phyloP scores from a whole-genome alignment of 768 basidiomycete species.

The Boletus subparvulus region DNA sequence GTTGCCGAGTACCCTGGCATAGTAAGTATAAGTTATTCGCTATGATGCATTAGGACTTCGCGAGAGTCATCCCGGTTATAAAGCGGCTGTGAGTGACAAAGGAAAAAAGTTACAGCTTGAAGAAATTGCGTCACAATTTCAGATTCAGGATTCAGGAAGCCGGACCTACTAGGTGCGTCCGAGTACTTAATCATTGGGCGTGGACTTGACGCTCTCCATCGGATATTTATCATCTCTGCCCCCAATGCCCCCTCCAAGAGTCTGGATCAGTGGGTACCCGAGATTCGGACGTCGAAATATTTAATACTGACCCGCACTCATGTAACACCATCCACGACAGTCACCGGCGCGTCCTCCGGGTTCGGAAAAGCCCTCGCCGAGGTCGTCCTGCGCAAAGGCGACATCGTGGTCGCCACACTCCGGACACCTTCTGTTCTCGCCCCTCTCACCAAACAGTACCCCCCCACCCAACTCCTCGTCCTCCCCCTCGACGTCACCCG shows the following conservation, averaged over 20 bases:
- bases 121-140: too few species aligned
- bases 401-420: conserved; percentile 41
- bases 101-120: too few species aligned
- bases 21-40: too few species aligned
- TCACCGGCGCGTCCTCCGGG: conserved; percentile 37
- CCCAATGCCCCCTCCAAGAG: conserved; percentile 2
- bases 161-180: too few species aligned
- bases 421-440: conserved; percentile 36
- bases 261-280: conserved; percentile 11
- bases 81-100: too few species aligned
- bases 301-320: background rate
- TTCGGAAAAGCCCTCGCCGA: conserved; percentile 37
- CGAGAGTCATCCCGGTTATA: too few species aligned
- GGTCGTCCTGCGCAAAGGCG: conserved; percentile 34
- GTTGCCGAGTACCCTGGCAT: too few species aligned
- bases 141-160: too few species aligned
- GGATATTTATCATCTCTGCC: too few species aligned
- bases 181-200: too few species aligned
- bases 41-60: too few species aligned
- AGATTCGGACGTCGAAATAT: background rate
- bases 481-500: conserved; percentile 41
- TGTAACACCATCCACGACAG: background rate
- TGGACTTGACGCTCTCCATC: too few species aligned
- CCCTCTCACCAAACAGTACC: conserved; percentile 25
- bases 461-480: conserved; percentile 32